Evolutionary conservation across 148 eudicot species (phyloP).

Genomic region (Silene uniflora): DNA sequence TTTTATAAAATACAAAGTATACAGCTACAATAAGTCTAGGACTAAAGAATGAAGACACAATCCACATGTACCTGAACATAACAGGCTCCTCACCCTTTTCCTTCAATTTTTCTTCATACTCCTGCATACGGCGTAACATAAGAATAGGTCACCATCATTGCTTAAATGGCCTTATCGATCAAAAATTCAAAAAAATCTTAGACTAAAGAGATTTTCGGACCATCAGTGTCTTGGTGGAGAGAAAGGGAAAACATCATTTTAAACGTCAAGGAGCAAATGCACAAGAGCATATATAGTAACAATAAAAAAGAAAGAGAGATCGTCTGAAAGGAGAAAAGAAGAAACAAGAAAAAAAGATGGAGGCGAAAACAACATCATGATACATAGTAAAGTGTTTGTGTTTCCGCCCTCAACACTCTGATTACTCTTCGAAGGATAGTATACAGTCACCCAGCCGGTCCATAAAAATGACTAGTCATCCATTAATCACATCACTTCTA

Average conservation of each 20-base stretch:
- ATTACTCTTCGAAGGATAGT: no score
- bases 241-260: background rate
- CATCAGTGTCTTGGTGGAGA: background rate
- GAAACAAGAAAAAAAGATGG: no score
- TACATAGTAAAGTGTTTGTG: background rate
- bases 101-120: conserved; percentile 84
- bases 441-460: no score
- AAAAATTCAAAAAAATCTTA: background rate
- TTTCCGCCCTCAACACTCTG: no score
- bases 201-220: background rate
- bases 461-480: background rate
- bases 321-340: background rate
- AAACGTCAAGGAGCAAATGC: background rate
- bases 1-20: conserved; percentile 3
- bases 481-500: background rate
- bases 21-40: background rate
- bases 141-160: conserved; percentile 6
- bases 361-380: background rate
- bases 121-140: conserved; percentile 46
- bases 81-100: conserved; percentile 96
- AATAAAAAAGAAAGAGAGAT: background rate
- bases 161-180: background rate
- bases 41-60: background rate
- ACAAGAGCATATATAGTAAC: background rate
- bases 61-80: conserved; percentile 73